A percentile compares a stretch with the other conserved stretches of the same genome.
Evolutionary conservation across 208 protist genomes (phyloP).

Genomic region (Acanthamoeba quina): DNA sequence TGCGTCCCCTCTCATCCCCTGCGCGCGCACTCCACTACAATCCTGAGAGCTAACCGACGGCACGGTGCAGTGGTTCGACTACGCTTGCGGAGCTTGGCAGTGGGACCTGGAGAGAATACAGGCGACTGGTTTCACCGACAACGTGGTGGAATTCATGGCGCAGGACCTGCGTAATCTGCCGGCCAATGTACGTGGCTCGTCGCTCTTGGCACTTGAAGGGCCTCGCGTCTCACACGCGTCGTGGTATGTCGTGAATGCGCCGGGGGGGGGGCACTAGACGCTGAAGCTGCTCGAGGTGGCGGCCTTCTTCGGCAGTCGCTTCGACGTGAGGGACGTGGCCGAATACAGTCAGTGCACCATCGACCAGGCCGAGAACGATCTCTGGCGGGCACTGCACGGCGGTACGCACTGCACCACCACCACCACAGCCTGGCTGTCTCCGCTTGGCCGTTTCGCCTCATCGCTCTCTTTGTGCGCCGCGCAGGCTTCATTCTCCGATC

Average conservation of each 20-base stretch:
- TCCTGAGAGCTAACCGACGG: neutral
- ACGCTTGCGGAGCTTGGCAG: neutral
- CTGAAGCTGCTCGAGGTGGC: slow-evolving; percentile 43
- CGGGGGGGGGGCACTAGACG: neutral
- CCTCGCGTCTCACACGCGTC: neutral
- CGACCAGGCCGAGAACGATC: slow-evolving; percentile 22
- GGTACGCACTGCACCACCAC: neutral
- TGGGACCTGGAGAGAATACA: slow-evolving; percentile 67
- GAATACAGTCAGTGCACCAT: neutral
- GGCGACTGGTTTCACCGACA: slow-evolving; percentile 40
- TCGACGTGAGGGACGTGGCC: slow-evolving; percentile 58
- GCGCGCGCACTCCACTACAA: neutral
- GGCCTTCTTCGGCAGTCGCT: slow-evolving; percentile 32
- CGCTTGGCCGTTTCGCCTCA: neutral
- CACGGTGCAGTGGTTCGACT: slow-evolving; percentile 58
- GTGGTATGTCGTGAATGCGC: neutral
- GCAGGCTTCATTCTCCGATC: slow-evolving; percentile 33
- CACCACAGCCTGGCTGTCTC: neutral
- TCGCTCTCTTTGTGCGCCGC: neutral
- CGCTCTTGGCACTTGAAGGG: neutral
- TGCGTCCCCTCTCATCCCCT: neutral
- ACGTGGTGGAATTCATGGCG: slow-evolving; percentile 75
- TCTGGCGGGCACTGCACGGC: slow-evolving; percentile 24
- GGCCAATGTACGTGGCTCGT: neutral
- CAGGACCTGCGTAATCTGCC: slow-evolving; percentile 55